A percentile compares a stretch with the other conserved stretches of the same genome.
Evolutionary conservation across 2,329 filamentous ascomycete species (phyloP).

Genomic region (Cladosporium sp.): DNA sequence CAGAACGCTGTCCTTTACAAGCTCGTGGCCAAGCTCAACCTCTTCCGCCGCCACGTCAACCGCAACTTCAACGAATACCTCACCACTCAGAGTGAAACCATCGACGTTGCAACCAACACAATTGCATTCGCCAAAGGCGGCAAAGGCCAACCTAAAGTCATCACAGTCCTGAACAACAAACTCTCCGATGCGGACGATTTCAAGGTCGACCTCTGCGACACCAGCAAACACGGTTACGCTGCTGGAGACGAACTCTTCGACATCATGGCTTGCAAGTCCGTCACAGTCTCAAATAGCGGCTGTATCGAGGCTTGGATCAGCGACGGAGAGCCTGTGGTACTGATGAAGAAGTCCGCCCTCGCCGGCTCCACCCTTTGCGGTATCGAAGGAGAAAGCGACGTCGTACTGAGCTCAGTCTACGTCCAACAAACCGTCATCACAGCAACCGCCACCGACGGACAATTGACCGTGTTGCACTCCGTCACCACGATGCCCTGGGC

Average conservation of each 20-base stretch:
- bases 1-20: slow-evolving; percentile 12
- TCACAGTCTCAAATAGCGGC: slow-evolving; percentile 25
- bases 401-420: background rate
- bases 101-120: slow-evolving; percentile 42
- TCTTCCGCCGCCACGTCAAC: slow-evolving; percentile 6
- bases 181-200: slow-evolving; percentile 31
- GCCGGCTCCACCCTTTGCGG: slow-evolving; percentile 23
- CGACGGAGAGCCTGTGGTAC: slow-evolving; percentile 31
- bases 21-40: slow-evolving; percentile 13
- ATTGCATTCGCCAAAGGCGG: slow-evolving; percentile 43
- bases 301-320: slow-evolving; percentile 30
- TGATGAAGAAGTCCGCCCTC: slow-evolving; percentile 26
- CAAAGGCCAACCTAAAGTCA: slow-evolving; percentile 36
- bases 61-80: slow-evolving; percentile 15
- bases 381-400: slow-evolving; percentile 1
- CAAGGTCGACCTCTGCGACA: slow-evolving; percentile 25
- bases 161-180: slow-evolving; percentile 43
- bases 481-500: slow-evolving; percentile 5
- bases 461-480: slow-evolving; percentile 2
- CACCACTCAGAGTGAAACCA: slow-evolving; percentile 33
- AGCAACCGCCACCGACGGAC: background rate
- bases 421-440: background rate
- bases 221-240: background rate
- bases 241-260: slow-evolving; percentile 30
- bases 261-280: slow-evolving; percentile 31